Base-by-base conservation (phyloP, 768 basidiomycete genomes). In the Lepiota brunneoincarnata region DNA sequence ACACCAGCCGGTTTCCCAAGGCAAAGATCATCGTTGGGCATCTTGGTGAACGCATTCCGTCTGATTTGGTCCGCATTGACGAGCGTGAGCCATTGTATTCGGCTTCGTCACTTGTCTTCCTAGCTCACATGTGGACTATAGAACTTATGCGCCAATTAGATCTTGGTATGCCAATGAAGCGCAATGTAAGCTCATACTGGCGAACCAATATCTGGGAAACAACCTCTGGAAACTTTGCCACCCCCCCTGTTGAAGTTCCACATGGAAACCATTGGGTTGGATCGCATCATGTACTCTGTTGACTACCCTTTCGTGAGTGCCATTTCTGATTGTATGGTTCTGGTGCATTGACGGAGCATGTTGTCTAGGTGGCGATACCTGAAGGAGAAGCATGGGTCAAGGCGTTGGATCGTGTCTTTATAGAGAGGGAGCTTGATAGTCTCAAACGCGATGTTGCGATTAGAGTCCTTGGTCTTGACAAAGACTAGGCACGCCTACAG, bases 11-110 rank as follows among this genome's bases (percentile, higher is more conserved):
- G 2, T 77, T 76, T 50, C 75, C 75, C 0, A 65, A 69, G 12
- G 51, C 72, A 21, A 71, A 72, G 35, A 62, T 75, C 11, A 75
- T 77, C 17, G 70, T 76, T 17, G 75, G 74, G 1, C 75, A 77
- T 60, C 56, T 77, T 20, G 74, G 75, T 6, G 75, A 76, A 57
- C 67, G 75, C 14, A 67, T 75, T 23, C 68, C 75, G 0, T 77
- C 75, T 7, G 75, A 77, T 53, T 62, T 77, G 1, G 58, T 65
- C 49, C 67, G 75, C 15, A 74, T 74, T 21, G 70, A 77, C 41
- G 64, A 69, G 28, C 70, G 74, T 75, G 47, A 39, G 69, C 61
- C 14, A 42, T 36, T 10, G 45, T 5, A 39, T 41, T 3, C n/a
- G n/a, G n/a, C n/a, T n/a, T 2, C 18, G 39, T 20, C 34, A 5